Base-by-base conservation (phyloP, 106 monocot species). In the Iris macrosiphon region DNA sequence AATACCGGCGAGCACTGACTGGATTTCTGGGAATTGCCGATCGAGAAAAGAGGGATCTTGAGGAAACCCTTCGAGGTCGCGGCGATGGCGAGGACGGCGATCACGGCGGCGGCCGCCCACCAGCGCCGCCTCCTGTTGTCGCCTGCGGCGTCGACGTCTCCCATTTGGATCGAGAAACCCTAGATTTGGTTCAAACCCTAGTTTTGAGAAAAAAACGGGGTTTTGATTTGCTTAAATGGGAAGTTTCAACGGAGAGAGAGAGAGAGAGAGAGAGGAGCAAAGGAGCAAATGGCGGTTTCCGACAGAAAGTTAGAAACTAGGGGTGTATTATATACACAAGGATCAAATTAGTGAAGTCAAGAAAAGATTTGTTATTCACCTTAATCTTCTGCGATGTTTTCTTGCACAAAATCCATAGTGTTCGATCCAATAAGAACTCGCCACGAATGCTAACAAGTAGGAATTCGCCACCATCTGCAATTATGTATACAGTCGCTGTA, bases 11-110 rank as follows among this genome's bases (percentile, higher is more conserved):
- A 13, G 6, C 28, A 43, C 6, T 28, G 27, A 39, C 56, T 38
- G 13, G 37, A 13, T 6, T 39, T 39, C 56, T 39, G 20, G 22
- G 39, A 14, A 24, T 30, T 59, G n/a, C n/a, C n/a, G n/a, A n/a
- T 41, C 28, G 25, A 43, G 42, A 24, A 42, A 39, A 25, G 23
- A 59, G 40, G 42, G 8, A 24, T 40, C 14, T 20, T n/a, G n/a
- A n/a, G n/a, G n/a, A n/a, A n/a, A n/a, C n/a, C n/a, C 56, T 25
- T 57, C 16, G 56, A 25, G 16, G 17, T 37, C 38, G 30, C 56
- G 2, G 38, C 32, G 5, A 39, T 39, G n/a, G 56, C 56, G 21
- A 57, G 38, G 6, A 57, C 14, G 4, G 40, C 56, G 3, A 39
- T 13, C 18, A 57, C 14, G 38, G 40, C 14, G 6, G 56, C 56